Evolutionary conservation across 2,329 filamentous ascomycete species (phyloP), one percentile per base, ranked within the genome.

Genomic region (Fonsecaea pedrosoi): DNA sequence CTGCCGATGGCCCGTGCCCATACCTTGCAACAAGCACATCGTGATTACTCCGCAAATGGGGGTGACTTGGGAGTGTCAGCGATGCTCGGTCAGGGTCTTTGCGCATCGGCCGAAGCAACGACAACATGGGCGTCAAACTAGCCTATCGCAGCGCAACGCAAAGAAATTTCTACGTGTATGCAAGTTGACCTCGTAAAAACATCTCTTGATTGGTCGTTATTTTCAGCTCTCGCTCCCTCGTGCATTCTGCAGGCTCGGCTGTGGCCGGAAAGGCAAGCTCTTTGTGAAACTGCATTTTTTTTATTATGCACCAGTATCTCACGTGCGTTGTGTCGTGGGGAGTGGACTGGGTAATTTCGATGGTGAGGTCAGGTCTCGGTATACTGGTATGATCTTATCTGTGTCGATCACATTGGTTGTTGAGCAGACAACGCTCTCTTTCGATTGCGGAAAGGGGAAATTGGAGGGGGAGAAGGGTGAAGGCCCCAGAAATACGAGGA

Each of bases 161-260:
- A 25, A n/a, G 59, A 25, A 2, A 18, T 42, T 34, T 42, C 21
- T 18, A 25, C 25, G 2, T 25, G 25, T 25, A 54, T 40, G 48
- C 59, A 61, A 58, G 59, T 42, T 61, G 59, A 61, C 35, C 59
- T 54, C n/a, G 18, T 48, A 12, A 12, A 25, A 40, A 34, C 6
- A n/a, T 13, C 12, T 42, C 34, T 45, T 61, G 45, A 61, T 35
- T 61, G 59, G 59, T 34, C 45, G 34, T 61, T 61, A 61, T 61
- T 61, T 54, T 61, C 59, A 53, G 59, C 32, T 13, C 21, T 35
- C n/a, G 32, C 30, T 38, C 62, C n/a, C 54, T 40, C 15, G 35
- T 57, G 40, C 53, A 34, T 35, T 25, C 40, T 59, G 54, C 38
- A 42, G 30, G 13, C 18, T 64, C 62, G 62, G 62, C 62, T 56